phyloP scores from a whole-genome alignment of 805 yeast genomes.

The Tetrapisispora nanseiensis region DNA sequence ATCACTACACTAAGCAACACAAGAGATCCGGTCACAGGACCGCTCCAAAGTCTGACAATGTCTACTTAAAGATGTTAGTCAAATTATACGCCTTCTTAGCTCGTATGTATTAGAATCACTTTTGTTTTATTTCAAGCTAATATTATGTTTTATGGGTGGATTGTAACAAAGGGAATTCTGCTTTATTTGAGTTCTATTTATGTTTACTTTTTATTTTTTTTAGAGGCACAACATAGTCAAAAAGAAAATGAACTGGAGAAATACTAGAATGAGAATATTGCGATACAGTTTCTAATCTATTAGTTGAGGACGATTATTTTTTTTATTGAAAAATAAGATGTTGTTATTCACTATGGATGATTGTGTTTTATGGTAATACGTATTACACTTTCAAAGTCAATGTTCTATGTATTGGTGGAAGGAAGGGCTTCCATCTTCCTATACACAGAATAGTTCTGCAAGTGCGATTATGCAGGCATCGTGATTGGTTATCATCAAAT shows the following conservation, averaged over 20 bases:
- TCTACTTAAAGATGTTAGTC: constrained; percentile 95
- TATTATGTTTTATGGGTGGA: constrained; percentile 2
- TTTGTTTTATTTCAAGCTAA: background rate
- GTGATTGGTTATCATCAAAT: no score
- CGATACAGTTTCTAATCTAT: constrained; percentile 3
- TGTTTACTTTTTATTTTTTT: background rate
- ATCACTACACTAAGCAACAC: constrained; percentile 95
- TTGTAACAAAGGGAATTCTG: constrained; percentile 13
- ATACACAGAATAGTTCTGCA: constrained; percentile 25
- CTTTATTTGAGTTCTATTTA: constrained; percentile 2
- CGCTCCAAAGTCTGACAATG: constrained; percentile 99
- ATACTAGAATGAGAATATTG: background rate
- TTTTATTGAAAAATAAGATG: no score
- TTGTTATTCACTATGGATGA: no score
- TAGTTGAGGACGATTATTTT: no score
- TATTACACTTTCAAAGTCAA: background rate
- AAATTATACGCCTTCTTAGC: constrained; percentile 98
- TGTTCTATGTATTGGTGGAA: constrained; percentile 1
- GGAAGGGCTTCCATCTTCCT: constrained; percentile 4
- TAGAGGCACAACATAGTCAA: no score
- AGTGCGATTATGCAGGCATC: constrained; percentile 30
- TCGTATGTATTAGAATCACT: constrained; percentile 76
- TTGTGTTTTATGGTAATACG: background rate
- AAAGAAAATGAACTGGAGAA: no score
- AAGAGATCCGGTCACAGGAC: constrained; percentile 90